These are phyloP conservation scores for Quercus mongolica DNA, from an alignment of 306 rosid genomes.

Conservation along the genomic window DNA sequence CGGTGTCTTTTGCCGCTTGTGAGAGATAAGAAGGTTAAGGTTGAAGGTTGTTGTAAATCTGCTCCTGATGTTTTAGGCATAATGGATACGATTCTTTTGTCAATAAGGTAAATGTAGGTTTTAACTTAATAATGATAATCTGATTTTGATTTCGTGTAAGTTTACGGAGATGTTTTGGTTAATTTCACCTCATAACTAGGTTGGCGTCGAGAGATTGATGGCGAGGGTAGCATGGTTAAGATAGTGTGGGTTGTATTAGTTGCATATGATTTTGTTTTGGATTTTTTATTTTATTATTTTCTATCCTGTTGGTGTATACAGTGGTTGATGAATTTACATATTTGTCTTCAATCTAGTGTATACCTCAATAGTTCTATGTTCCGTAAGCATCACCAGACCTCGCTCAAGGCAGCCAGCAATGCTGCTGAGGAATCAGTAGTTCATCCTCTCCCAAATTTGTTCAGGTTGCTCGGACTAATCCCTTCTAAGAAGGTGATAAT, in stretches of 20 bases:
- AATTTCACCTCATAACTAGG: not conserved
- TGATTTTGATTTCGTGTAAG: not conserved
- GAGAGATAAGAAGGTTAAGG: slow-evolving; percentile 64
- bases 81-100: slow-evolving; percentile 75
- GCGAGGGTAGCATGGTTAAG: not conserved
- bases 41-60: slow-evolving; percentile 67
- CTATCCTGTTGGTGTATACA: not conserved
- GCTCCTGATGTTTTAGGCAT: slow-evolving; percentile 68
- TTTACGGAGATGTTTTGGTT: not conserved
- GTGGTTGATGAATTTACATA: slow-evolving; percentile 12
- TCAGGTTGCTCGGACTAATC: slow-evolving; percentile 69
- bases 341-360: slow-evolving; percentile 45
- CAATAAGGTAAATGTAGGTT: slow-evolving; percentile 49
- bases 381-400: slow-evolving; percentile 58
- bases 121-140: not conserved
- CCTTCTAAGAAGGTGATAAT: slow-evolving; percentile 73
- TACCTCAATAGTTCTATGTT: slow-evolving; percentile 70
- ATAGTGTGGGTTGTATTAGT: no score
- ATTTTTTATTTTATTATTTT: not conserved
- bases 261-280: not conserved
- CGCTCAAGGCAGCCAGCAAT: slow-evolving; percentile 65
- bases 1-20: slow-evolving; percentile 85
- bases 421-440: slow-evolving; percentile 67
- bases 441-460: slow-evolving; percentile 83
- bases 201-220: not conserved